Evolutionary conservation across 257 asterid species (phyloP).

Genomic region (Lycium barbarum): DNA sequence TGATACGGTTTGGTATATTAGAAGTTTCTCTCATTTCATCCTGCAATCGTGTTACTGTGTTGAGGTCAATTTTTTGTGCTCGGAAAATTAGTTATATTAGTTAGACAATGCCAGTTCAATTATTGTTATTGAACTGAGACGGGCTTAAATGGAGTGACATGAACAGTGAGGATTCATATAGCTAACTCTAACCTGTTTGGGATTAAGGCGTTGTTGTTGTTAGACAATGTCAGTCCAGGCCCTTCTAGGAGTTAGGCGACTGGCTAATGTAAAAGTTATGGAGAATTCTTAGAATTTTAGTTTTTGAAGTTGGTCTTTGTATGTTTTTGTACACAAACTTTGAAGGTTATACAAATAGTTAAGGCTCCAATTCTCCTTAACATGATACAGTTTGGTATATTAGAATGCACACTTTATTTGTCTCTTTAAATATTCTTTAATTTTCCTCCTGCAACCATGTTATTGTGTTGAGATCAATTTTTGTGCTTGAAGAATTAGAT

Average conservation of each 20-base stretch:
- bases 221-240: conserved; percentile 70
- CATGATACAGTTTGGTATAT: conserved; percentile 35
- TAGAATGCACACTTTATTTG: background rate
- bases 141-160: background rate
- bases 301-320: background rate
- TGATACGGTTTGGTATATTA: conserved; percentile 31
- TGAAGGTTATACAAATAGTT: conserved; percentile 30
- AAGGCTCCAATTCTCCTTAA: conserved; percentile 32
- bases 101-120: background rate
- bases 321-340: conserved; percentile 29
- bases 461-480: background rate
- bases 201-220: background rate
- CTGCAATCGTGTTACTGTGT: conserved; percentile 3
- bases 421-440: too few relatives aligned
- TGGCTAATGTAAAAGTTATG: conserved; percentile 53
- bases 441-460: conserved; percentile 6
- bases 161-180: background rate
- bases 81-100: background rate
- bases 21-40: background rate
- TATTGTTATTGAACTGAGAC: background rate
- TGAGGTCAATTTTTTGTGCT: conserved; percentile 13
- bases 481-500: background rate
- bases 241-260: conserved; percentile 57
- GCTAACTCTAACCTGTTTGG: too few relatives aligned
- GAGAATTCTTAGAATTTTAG: conserved; percentile 34